Evolutionary conservation across 345 rosid genomes (phyloP).

Genomic region (Aegle marmelos): DNA sequence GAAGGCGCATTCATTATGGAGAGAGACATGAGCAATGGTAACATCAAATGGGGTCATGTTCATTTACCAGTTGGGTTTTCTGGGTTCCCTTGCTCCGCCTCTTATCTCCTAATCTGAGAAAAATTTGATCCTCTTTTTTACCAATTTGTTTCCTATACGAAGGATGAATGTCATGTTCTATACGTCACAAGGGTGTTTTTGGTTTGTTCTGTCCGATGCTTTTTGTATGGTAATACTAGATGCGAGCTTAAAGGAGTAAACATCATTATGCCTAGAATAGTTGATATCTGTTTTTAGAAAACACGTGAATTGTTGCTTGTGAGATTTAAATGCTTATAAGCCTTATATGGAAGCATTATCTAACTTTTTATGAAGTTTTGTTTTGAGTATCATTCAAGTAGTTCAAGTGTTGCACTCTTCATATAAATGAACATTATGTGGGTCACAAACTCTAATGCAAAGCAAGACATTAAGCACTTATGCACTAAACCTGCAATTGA

Average conservation of each 20-base stretch:
- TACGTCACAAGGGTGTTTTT: not conserved
- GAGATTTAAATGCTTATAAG: not conserved
- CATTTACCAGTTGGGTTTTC: slow-evolving; percentile 30
- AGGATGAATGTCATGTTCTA: not conserved
- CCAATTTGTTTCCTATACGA: not conserved
- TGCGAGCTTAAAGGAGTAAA: too few relatives aligned
- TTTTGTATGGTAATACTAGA: not conserved
- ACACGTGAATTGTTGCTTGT: not conserved
- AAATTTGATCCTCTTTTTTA: not conserved
- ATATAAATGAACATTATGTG: not conserved
- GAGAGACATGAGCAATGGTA: slow-evolving; percentile 18
- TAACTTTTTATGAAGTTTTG: not conserved
- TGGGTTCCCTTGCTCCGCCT: slow-evolving; percentile 31
- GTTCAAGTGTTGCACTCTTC: not conserved
- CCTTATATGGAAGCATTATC: not conserved
- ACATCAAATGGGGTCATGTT: slow-evolving; percentile 26
- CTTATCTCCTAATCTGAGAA: slow-evolving; percentile 15
- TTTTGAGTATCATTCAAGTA: not conserved
- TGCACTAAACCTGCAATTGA: not conserved
- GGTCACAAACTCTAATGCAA: not conserved
- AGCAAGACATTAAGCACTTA: not conserved
- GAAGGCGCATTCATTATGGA: slow-evolving; percentile 31
- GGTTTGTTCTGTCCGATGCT: not conserved
- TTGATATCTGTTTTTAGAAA: not conserved
- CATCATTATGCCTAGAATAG: not conserved